Base-by-base conservation (phyloP, 352 stramenopile genomes). In the Phytopythium montanum region DNA sequence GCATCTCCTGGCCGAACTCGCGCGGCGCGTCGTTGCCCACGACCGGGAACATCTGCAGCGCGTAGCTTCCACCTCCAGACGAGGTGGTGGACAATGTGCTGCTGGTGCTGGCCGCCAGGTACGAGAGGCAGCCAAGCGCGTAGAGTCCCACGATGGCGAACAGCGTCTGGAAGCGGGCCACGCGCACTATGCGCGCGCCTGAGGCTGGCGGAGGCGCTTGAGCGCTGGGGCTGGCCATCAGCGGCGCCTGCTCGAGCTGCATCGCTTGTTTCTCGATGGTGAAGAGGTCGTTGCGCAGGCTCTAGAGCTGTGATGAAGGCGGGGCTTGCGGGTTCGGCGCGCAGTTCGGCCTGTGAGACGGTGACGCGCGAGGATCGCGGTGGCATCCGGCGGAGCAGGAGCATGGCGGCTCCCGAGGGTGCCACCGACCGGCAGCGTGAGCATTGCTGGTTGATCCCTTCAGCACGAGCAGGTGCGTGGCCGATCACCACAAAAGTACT, bases 61-160 rank as follows among this genome's bases (percentile, higher is more conserved):
- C 29, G n/a, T 46, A 34, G 31, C 51, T 34, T 33, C 18, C 12
- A 18, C 6, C 2, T 5, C 33, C 29, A 5, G 33, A 2, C 7
- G 49, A 19, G 16, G 28, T 21, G 6, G 1, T 5, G 42, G 21
- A 29, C 42, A 49, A 21, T 21, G 46, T 19, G 46, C 25, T 19
- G 10, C 33, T 57, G 9, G n/a, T 48, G 34, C 28, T 44, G 6
- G 19, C 34, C 4, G 51, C 34, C 33, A 46, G 5, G 33, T 65
- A 76, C 6, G 68, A 41, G n/a, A 76, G 45, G 42, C 70, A 68
- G 18, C 68, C 65, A 28, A 73, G 3, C 0, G 62, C 50, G 48
- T 76, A 73, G 7, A 76, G 33, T 0, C 61, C 68, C 48, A 73
- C 61, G 28, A 59, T 39, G 10, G 69, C 65, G 61, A 69, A 71